These are phyloP conservation scores for Prunus kanzakura DNA, from an alignment of 306 rosid species.

Conservation along the genomic window DNA sequence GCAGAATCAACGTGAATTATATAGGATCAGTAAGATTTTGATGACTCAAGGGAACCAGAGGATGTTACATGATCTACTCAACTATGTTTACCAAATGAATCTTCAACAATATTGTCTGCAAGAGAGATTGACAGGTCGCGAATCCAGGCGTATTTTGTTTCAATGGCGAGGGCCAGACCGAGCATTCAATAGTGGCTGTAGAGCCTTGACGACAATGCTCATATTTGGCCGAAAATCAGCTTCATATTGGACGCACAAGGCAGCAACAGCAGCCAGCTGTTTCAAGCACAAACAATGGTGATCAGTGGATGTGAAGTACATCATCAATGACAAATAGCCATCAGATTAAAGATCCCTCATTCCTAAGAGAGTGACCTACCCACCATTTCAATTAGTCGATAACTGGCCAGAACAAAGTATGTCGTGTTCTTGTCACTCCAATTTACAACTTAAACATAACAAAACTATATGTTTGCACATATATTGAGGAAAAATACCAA, in stretches of 20 bases:
- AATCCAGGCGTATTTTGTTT: constrained; percentile 35
- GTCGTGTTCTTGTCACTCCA: not conserved
- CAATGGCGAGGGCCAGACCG: constrained; percentile 43
- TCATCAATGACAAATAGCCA: not conserved
- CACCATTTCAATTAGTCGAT: not conserved
- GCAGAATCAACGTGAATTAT: constrained; percentile 15
- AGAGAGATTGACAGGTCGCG: constrained; percentile 18
- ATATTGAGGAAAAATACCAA: not conserved
- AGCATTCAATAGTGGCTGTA: constrained; percentile 58
- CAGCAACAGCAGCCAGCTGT: constrained; percentile 84
- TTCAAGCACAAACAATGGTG: constrained; percentile 2
- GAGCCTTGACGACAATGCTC: constrained; percentile 75
- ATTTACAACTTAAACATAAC: not conserved
- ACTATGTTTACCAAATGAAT: constrained; percentile 11
- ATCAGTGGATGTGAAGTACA: not conserved
- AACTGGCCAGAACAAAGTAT: not conserved
- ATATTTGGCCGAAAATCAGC: constrained; percentile 73
- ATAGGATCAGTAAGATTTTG: not conserved
- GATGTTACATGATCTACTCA: not conserved
- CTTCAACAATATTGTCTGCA: constrained; percentile 7
- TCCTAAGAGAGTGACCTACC: not conserved
- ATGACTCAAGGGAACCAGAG: not conserved
- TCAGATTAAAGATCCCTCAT: not conserved
- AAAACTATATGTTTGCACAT: not conserved
- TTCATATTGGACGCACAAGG: constrained; percentile 78